phyloP scores from a whole-genome alignment of 257 asterid genomes.

The Vinca minor region DNA sequence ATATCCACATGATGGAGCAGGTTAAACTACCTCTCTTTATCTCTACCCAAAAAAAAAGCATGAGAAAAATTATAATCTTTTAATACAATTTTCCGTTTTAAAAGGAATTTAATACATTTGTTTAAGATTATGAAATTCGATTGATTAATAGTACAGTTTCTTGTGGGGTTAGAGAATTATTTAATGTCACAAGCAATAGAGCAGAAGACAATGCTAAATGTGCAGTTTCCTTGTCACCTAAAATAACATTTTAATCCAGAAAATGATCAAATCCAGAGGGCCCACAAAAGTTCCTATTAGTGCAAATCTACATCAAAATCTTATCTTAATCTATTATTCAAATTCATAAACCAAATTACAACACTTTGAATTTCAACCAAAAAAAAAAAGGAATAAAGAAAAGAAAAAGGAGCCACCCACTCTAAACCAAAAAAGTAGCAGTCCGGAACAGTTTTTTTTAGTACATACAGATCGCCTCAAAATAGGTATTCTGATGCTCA shows the following conservation, averaged over 20 bases:
- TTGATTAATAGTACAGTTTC: too few species aligned
- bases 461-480: too few species aligned
- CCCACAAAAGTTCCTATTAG: constrained; percentile 20
- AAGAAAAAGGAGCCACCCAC: constrained; percentile 20
- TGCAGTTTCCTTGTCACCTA: neutral
- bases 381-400: neutral
- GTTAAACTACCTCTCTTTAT: too few species aligned
- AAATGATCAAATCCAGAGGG: constrained; percentile 10
- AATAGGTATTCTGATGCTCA: too few species aligned
- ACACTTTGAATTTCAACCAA: neutral
- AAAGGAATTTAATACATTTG: too few species aligned
- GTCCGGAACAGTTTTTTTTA: too few species aligned
- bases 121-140: too few species aligned
- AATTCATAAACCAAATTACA: constrained; percentile 20
- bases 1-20: too few species aligned
- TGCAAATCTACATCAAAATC: constrained; percentile 47
- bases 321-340: constrained; percentile 31
- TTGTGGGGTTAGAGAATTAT: neutral
- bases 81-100: too few species aligned
- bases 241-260: neutral
- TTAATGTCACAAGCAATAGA: neutral
- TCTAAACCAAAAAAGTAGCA: constrained; percentile 12
- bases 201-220: neutral
- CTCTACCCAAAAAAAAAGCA: too few species aligned
- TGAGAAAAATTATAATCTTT: too few species aligned